Evolutionary conservation across 2,329 filamentous ascomycete genomes (phyloP).

Genomic region (Exophiala viscosa): DNA sequence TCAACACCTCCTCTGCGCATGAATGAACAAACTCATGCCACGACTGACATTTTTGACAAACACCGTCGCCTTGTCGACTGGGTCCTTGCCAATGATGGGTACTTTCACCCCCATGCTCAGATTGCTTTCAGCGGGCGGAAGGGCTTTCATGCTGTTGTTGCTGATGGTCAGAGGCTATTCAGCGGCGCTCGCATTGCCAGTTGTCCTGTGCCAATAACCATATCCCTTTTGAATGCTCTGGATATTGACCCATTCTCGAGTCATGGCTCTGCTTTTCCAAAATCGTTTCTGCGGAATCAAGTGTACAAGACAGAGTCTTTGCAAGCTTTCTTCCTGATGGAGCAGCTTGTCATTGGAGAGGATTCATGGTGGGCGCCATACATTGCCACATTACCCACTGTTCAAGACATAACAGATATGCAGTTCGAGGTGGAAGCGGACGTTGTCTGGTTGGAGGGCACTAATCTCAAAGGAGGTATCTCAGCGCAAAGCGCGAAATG

Average conservation of each 20-base stretch:
- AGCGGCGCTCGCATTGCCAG: conserved; percentile 23
- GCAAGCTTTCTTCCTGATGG: conserved; percentile 60
- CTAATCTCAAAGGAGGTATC: conserved; percentile 29
- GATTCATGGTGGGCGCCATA: conserved; percentile 67
- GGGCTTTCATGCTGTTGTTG: conserved; percentile 27
- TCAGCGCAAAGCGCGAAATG: conserved; percentile 35
- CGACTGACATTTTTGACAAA: conserved; percentile 15
- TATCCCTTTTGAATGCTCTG: conserved; percentile 29
- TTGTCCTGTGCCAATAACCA: conserved; percentile 26
- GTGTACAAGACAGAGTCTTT: conserved; percentile 16
- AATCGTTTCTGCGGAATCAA: conserved; percentile 20
- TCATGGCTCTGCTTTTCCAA: conserved; percentile 27
- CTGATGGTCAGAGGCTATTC: conserved; percentile 12
- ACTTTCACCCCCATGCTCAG: conserved; percentile 20
- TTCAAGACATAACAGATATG: conserved; percentile 58
- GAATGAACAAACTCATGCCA: neutral
- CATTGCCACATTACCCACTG: conserved; percentile 62
- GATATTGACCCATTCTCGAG: conserved; percentile 25
- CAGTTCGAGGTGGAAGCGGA: conserved; percentile 63
- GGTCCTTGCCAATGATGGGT: conserved; percentile 25
- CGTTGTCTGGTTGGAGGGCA: conserved; percentile 45
- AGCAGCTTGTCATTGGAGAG: conserved; percentile 58
- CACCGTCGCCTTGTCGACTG: conserved; percentile 25
- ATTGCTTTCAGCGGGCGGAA: conserved; percentile 24
- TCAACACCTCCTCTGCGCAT: conserved; percentile 17